A percentile compares a stretch with the other conserved stretches of the same genome.
Conservation (phyloP, 176 grass and related monocot species). For the Rhipidocladum racemiflorum region DNA sequence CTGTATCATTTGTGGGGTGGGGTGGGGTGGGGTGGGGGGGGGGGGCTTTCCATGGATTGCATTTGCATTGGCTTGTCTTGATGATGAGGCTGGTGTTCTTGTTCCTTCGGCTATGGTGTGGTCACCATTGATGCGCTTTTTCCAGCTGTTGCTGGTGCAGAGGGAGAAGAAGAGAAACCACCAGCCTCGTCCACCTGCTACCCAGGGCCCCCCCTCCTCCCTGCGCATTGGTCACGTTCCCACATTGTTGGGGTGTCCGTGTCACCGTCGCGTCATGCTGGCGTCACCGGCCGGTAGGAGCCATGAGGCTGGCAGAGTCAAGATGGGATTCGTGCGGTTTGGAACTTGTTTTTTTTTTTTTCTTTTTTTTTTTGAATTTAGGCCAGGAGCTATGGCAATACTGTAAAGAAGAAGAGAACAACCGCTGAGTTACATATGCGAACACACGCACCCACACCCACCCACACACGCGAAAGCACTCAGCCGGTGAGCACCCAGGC, state of each 20-base stretch:
- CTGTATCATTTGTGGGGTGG: neutral
- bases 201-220: too few relatives aligned
- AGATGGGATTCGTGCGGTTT: neutral
- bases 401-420: too few relatives aligned
- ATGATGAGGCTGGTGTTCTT: neutral
- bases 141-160: neutral
- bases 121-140: neutral
- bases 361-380: too few relatives aligned
- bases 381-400: too few relatives aligned
- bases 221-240: neutral
- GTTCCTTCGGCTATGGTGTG: constrained; percentile 1
- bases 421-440: too few relatives aligned
- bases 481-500: too few relatives aligned
- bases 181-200: neutral
- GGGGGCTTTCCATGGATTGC: neutral
- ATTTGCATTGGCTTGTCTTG: neutral
- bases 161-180: neutral
- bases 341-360: too few relatives aligned
- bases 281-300: constrained; percentile 5
- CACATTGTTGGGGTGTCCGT: neutral
- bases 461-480: too few relatives aligned
- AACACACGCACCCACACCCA: too few relatives aligned
- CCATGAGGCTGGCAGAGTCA: neutral
- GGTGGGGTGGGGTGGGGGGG: too few relatives aligned
- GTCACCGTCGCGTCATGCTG: neutral